Evolutionary conservation across 2,329 filamentous ascomycete species (phyloP).

Genomic region (Polychaeton citri): DNA sequence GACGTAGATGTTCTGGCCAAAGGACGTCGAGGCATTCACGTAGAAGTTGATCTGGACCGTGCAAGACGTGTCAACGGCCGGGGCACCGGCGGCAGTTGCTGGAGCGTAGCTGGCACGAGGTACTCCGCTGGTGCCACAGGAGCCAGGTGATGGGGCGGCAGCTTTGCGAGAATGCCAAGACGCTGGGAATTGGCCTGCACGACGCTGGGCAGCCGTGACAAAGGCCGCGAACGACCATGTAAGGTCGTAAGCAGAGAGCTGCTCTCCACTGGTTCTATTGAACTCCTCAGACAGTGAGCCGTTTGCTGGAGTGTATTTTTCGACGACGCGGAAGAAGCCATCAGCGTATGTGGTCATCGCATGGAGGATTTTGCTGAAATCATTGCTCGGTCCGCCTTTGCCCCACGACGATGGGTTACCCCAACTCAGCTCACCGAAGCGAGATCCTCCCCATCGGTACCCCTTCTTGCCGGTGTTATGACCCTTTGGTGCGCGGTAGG

Average conservation of each 20-base stretch:
- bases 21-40: slow-evolving; percentile 2
- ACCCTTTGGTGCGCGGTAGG: slow-evolving; percentile 38
- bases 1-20: slow-evolving; percentile 2
- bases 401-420: background rate
- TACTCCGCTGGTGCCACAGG: slow-evolving; percentile 31
- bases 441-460: too few relatives aligned
- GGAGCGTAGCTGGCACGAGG: slow-evolving; percentile 34
- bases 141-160: slow-evolving; percentile 24
- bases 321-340: slow-evolving; percentile 28
- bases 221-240: slow-evolving; percentile 62
- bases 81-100: slow-evolving; percentile 31
- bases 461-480: background rate
- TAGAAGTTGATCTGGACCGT: slow-evolving; percentile 5
- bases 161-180: too few relatives aligned
- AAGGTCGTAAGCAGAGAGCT: slow-evolving; percentile 49
- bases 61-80: slow-evolving; percentile 20
- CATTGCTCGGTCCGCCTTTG: background rate
- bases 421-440: too few relatives aligned
- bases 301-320: slow-evolving; percentile 36
- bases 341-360: slow-evolving; percentile 52
- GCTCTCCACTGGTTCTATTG: slow-evolving; percentile 31
- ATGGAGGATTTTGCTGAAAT: slow-evolving; percentile 31
- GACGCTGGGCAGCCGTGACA: slow-evolving; percentile 44
- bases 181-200: slow-evolving; percentile 39
- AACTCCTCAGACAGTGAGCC: slow-evolving; percentile 56